Base-by-base conservation (phyloP, 73 alveolate genomes). In the Paramecium caudatum region DNA sequence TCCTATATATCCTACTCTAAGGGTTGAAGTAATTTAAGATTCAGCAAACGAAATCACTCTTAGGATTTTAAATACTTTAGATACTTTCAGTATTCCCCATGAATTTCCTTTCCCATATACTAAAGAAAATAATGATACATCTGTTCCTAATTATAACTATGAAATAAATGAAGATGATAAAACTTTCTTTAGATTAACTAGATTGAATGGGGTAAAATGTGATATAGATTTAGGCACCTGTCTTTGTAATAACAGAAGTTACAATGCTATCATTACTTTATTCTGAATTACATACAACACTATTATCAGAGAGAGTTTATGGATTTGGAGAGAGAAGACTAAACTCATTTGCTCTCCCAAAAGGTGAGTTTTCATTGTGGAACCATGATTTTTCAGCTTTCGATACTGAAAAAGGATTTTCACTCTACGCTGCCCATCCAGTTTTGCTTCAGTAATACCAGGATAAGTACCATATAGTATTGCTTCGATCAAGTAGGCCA, bases 301-400 rank as follows among this genome's bases (percentile, higher is more conserved):
- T 41, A 17, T 10, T 27, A 43, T 27, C 69, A n/a, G 87, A 61
- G 41, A 36, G 34, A 30, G 65, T 41, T 2, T 86, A 30, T 15
- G 93, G 93, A 32, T 78, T 61, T 21, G 93, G 93, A 0, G 93
- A 86, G 27, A 86, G 93, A 86, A 41, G 93, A 8, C 47, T 78
- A 0, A 27, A 86, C 65, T 27, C 88, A 7, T 86, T 62, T 36
- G 16, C 47, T 19, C 17, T 86, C 0, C 63, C 74, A n/a, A 37
- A 70, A 5, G 93, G 93, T n/a, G 69, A 63, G 65, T 86, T 49
- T 13, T 41, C 93, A 0, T 41, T 86, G n/a, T 86, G 93, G 93
- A 86, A 61, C 65, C 81, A 49, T 43, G 93, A 86, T 61, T 49
- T 45, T 17, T 43, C 63, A 80, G 82, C 43, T 25, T 46, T 86